Base-by-base conservation (phyloP, 805 yeast genomes). In the Naumovozyma baii region DNA sequence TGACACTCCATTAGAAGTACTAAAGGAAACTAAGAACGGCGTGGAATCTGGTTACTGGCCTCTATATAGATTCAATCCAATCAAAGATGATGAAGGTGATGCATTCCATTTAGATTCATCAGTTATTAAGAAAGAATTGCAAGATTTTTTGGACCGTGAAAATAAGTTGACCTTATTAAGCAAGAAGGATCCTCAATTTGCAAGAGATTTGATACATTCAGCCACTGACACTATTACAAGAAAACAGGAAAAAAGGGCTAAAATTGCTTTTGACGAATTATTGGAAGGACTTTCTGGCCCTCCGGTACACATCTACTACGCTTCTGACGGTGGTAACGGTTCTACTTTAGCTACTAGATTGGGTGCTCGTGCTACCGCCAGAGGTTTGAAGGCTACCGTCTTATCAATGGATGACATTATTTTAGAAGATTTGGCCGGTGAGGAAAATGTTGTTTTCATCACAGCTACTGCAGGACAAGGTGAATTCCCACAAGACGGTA, bases 41-140 rank as follows among this genome's bases (percentile, higher is more conserved):
- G 94, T 90, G 34, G 96, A 85, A 53, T 69, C 87, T 26, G 97
- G 97, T n/a, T 81, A 82, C 66, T 87, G 96, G 94, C 97, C 97
- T 36, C 71, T 90, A 45, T 90, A 88, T 67, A 73, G 96, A 58
- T 90, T 73, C 65, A 73, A 85, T 51, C 95, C 96, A 40, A 47
- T 60, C 8, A 61, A 70, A 37, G 46, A 43, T 14, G 72, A 69
- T 35, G 66, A 66, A 29, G 72, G 66, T 14, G 58, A 63, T 3
- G 59, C 61, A 37, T 90, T 90, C 72, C 76, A 76, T 52, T 71
- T 90, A 39, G 96, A 90, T 61, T 87, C 96, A 4, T 77, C 88
- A 13, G 78, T 78, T 39, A 76, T 90, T 54, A 79, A 79, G 60
- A 76, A 78, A 51, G 85, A 82, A 50, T 69, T 90, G 46, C 74